Base-by-base conservation (phyloP, 257 asterid genomes). In the Nicotiana attenuata region DNA sequence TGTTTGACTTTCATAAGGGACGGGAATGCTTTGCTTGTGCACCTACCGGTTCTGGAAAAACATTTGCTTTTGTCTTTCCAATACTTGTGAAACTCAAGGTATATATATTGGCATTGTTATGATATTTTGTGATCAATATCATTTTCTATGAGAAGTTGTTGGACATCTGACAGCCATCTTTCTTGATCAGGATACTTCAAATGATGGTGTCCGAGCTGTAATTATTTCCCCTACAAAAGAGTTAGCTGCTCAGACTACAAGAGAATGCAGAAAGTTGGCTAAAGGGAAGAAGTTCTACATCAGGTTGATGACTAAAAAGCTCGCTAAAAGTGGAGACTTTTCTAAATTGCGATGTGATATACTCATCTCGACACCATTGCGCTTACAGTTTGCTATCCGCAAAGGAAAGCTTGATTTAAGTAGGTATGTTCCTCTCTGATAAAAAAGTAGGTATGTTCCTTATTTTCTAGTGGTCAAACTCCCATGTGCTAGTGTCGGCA, bases 21-120 rank as follows among this genome's bases (percentile, higher is more conserved):
- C 86, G 98, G 85, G 98, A 95, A 87, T 95, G 98, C 87, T 93
- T 95, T 86, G 97, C 97, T 22, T 91, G 95, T 90, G 98, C 98
- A 69, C 98, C 96, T 56, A 93, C 98, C 83, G 98, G 98, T 85
- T 95, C 95, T 78, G 98, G 98, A n/a, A 93, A 95, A 87, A 95
- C 98, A 22, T 91, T 93, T 84, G 97, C 98, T 56, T 93, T 95
- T 82, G 84, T 92, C 82, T 92, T 94, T 85, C 98, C 98, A 9
- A 90, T 93, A 81, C 92, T 95, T 79, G 89, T 91, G 90, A 93
- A 90, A 89, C 97, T 95, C 82, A 85, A 88, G 98, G 98, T 93
- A 20, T 22, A 68, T 29, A 16, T 57, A 35, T 50, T 80, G 78
- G 82, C 45, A 45, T 38, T 60, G 59, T 17, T 60, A 35, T 17